These are phyloP conservation scores for Pisolithus thermaeus DNA, from an alignment of 1,284 basidiomycete genomes.

Conservation along the genomic window DNA sequence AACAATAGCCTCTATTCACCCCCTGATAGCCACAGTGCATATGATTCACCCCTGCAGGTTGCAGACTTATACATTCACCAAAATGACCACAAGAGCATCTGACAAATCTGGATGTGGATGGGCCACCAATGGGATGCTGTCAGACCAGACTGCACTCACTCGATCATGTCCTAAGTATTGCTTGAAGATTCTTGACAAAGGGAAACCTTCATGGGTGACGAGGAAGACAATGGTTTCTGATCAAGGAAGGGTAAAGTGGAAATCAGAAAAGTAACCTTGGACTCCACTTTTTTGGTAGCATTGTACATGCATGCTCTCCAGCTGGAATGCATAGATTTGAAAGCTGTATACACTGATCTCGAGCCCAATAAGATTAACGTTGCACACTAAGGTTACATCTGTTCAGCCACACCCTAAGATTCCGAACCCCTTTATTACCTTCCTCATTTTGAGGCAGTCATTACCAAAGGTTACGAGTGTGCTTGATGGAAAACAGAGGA, in stretches of 20 bases:
- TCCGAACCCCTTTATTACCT: too few species aligned
- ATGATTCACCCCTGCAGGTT: not conserved
- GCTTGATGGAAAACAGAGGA: too few species aligned
- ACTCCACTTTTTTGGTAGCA: too few species aligned
- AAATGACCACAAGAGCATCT: not conserved
- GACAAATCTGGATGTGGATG: not conserved
- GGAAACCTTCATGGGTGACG: not conserved
- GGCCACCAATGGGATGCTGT: not conserved
- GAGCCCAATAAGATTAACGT: too few species aligned
- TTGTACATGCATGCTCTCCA: too few species aligned
- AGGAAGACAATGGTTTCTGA: not conserved
- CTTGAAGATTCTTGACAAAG: not conserved
- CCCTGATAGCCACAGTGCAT: not conserved
- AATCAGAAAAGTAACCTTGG: not conserved
- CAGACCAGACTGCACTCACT: not conserved
- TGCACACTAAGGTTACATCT: too few species aligned
- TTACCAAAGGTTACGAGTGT: too few species aligned
- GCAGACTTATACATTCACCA: not conserved
- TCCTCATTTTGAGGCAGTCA: too few species aligned
- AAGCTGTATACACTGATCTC: too few species aligned
- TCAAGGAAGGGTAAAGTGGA: not conserved
- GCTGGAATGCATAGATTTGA: too few species aligned
- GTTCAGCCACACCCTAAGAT: too few species aligned
- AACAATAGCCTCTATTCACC: not conserved
- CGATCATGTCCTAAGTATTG: not conserved